Base-by-base conservation (phyloP, 768 basidiomycete species). In the Pilatotrama ljubarskyi region DNA sequence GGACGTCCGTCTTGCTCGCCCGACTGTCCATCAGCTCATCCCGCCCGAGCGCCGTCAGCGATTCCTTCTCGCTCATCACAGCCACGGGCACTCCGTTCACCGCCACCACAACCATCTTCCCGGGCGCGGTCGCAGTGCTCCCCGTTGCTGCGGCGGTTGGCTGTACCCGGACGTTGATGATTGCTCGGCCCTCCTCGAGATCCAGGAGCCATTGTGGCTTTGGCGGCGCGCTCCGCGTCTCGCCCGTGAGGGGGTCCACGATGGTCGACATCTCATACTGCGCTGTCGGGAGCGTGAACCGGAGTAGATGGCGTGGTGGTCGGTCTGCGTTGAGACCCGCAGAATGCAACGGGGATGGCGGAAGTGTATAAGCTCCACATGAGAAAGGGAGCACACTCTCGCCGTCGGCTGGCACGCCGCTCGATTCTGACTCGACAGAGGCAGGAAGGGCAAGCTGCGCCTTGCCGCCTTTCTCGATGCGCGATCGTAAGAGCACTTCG, bases 281-380 rank as follows among this genome's bases (percentile, higher is more conserved):
- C 18, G 91, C 87, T 1, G 93, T 96, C 2, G 95, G 95, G 17
- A 97, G 73, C 38, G 82, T 84, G 51, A 98, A 66, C 49, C 91
- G 80, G 14, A 98, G 63, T 46, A 97, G 73, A 73, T 97, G 93
- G 44, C 93, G 82, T 2, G 80, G 79, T 8, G 83, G 77, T 35
- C 74, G 72, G 60, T 80, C 80, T 17, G 72, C 70, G 57, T 84
- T 83, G 37, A 87, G 77, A 25, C 78, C 82, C 15, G 90, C 87
- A 20, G 92, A 90, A 66, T 90, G 91, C 58, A 92, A 75, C 11
- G 93, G 84, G 20, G 93, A 94, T 2, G 87, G 84, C 0, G 95
- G 93, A 53, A 96, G 81, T 0, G 88, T 89, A 69, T 91, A 82
- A 14, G 95, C 76, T 5, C 80, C 78, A 58, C 83, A 82, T 25